Evolutionary conservation across 2,329 filamentous ascomycete species (phyloP).

Genomic region (Leptographium wingfieldii): DNA sequence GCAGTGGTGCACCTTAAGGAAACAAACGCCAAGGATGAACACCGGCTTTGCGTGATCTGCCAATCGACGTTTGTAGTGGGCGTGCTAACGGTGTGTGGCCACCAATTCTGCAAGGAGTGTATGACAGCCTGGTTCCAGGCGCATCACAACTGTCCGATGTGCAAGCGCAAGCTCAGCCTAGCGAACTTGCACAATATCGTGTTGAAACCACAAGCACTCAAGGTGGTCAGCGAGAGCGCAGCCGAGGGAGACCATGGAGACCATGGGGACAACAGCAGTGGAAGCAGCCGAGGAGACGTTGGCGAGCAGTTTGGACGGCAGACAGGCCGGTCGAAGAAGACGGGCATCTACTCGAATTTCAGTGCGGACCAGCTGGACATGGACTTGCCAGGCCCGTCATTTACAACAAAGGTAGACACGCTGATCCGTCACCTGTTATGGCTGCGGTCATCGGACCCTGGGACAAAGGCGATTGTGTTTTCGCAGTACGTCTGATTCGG

Average conservation of each 20-base stretch:
- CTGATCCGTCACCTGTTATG: conserved; percentile 71
- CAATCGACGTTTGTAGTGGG: conserved; percentile 64
- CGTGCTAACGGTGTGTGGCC: conserved; percentile 74
- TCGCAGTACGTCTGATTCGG: conserved; percentile 45
- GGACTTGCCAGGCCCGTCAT: conserved; percentile 59
- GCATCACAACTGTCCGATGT: conserved; percentile 70
- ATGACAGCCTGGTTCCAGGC: conserved; percentile 65
- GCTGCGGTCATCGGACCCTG: conserved; percentile 72
- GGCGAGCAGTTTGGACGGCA: background rate
- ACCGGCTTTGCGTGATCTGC: conserved; percentile 77
- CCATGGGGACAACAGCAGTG: conserved; percentile 7
- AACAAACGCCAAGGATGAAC: conserved; percentile 47
- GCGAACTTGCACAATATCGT: conserved; percentile 75
- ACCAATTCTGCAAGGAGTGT: conserved; percentile 85
- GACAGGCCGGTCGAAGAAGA: conserved; percentile 17
- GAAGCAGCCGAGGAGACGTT: background rate
- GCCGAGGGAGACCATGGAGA: conserved; percentile 14
- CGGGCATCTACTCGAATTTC: conserved; percentile 65
- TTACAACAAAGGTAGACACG: conserved; percentile 83
- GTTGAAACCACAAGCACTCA: conserved; percentile 63
- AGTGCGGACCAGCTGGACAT: conserved; percentile 59
- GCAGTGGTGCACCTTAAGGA: conserved; percentile 40
- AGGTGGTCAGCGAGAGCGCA: conserved; percentile 36
- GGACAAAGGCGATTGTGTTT: conserved; percentile 87
- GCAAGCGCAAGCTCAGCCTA: conserved; percentile 54